Evolutionary conservation across 2,329 filamentous ascomycete species (phyloP).

Genomic region (Hymenoscyphus occultus): DNA sequence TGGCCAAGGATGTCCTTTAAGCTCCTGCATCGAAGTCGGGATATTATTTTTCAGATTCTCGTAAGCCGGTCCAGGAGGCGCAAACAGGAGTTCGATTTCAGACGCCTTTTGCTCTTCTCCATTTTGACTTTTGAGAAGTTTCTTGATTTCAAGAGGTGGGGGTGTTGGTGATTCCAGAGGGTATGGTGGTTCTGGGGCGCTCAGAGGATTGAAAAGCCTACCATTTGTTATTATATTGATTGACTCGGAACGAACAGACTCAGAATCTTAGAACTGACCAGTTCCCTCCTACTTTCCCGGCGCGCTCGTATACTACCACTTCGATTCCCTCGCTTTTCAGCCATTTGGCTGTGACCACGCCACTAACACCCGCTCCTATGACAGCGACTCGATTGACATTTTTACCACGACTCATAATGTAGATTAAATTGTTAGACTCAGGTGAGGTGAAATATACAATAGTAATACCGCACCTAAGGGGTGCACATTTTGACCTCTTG

Average conservation of each 20-base stretch:
- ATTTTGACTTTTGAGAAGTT: not conserved
- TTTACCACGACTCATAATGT: not conserved
- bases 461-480: too few species aligned
- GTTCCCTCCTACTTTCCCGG: conserved; percentile 50
- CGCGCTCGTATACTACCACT: conserved; percentile 54
- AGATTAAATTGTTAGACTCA: not conserved
- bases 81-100: conserved; percentile 23
- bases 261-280: conserved; percentile 40
- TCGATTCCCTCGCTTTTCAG: conserved; percentile 45
- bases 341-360: conserved; percentile 46
- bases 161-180: conserved; percentile 11
- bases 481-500: not conserved
- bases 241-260: conserved; percentile 17
- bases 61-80: conserved; percentile 32
- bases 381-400: conserved; percentile 37
- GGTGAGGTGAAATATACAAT: not conserved
- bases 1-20: conserved; percentile 30
- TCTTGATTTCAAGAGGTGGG: not conserved
- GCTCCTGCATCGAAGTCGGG: conserved; percentile 25
- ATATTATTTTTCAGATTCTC: conserved; percentile 31
- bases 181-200: conserved; percentile 27
- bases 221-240: conserved; percentile 17
- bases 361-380: conserved; percentile 51
- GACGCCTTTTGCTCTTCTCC: conserved; percentile 1
- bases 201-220: conserved; percentile 26